phyloP scores from a whole-genome alignment of 2,329 filamentous ascomycete genomes.

The Bretziella fagacearum region DNA sequence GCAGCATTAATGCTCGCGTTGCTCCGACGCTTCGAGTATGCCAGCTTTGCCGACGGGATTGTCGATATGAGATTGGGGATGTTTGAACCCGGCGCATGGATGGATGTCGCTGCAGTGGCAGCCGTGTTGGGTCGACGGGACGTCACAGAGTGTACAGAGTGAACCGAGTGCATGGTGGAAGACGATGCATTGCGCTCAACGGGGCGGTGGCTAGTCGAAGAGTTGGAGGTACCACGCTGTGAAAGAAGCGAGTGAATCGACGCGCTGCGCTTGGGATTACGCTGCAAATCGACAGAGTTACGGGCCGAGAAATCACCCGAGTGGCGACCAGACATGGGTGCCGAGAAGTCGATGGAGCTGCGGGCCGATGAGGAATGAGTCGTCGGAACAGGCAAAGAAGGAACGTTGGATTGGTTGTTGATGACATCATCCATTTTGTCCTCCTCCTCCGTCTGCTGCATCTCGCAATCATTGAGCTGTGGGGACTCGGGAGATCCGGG shows the following conservation, averaged over 20 bases:
- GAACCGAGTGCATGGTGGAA: slow-evolving; percentile 9
- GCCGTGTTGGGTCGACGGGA: slow-evolving; percentile 1
- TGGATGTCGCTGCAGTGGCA: background rate
- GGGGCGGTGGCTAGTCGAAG: background rate
- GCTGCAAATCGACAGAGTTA: slow-evolving; percentile 7
- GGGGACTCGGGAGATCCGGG: slow-evolving; percentile 13
- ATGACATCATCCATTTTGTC: background rate
- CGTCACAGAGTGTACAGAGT: background rate
- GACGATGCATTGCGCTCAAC: slow-evolving; percentile 7
- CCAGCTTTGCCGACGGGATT: slow-evolving; percentile 5
- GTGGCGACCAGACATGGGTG: background rate
- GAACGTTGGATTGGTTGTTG: background rate
- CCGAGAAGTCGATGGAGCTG: background rate
- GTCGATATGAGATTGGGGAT: background rate
- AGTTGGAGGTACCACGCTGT: slow-evolving; percentile 6
- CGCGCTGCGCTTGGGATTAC: background rate
- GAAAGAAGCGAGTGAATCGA: slow-evolving; percentile 6
- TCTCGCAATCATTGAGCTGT: background rate
- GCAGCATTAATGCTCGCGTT: slow-evolving; percentile 1
- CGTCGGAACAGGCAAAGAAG: background rate
- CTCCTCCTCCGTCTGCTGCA: background rate
- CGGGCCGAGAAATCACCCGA: slow-evolving; percentile 3
- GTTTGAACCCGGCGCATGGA: background rate
- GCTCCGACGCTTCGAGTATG: slow-evolving; percentile 6
- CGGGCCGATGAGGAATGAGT: background rate